These are phyloP conservation scores for Neocatenulostroma microsporum DNA, from an alignment of 2,329 filamentous ascomycete genomes.

Conservation along the genomic window DNA sequence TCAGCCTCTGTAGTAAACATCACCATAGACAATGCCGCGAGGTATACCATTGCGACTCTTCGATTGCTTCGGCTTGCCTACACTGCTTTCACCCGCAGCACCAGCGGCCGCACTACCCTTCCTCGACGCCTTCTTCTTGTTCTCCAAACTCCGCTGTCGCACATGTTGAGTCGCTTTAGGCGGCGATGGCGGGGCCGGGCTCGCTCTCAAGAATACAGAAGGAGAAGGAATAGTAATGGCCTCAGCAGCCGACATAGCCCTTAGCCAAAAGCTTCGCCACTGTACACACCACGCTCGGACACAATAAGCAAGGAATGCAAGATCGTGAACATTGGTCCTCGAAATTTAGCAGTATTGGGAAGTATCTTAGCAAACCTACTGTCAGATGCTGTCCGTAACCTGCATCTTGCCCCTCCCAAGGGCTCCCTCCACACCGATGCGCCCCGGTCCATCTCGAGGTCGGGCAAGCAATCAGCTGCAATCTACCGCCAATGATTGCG, in stretches of 20 bases:
- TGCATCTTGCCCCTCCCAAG: neutral
- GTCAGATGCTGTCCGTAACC: neutral
- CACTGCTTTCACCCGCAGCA: conserved; percentile 27
- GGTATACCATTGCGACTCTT: conserved; percentile 64
- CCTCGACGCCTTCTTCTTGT: conserved; percentile 15
- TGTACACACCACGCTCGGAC: too few species aligned
- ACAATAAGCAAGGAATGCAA: too few species aligned
- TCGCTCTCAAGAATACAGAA: conserved; percentile 44
- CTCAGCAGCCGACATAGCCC: conserved; percentile 42
- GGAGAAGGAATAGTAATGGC: conserved; percentile 54
- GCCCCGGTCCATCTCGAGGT: neutral
- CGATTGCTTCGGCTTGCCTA: conserved; percentile 60
- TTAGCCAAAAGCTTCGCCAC: too few species aligned
- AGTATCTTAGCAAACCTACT: too few species aligned
- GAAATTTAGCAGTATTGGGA: conserved; percentile 11
- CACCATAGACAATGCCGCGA: neutral
- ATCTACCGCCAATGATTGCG: conserved; percentile 7
- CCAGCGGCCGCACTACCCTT: conserved; percentile 11
- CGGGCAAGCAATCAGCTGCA: conserved; percentile 2
- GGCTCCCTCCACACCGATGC: neutral
- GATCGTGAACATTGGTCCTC: too few species aligned
- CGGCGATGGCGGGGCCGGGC: conserved; percentile 19
- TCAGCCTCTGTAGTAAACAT: conserved; percentile 6
- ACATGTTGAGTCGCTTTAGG: conserved; percentile 20
- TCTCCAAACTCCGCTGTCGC: conserved; percentile 14